Base-by-base conservation (phyloP, 306 rosid species). In the Dryas octopetala region DNA sequence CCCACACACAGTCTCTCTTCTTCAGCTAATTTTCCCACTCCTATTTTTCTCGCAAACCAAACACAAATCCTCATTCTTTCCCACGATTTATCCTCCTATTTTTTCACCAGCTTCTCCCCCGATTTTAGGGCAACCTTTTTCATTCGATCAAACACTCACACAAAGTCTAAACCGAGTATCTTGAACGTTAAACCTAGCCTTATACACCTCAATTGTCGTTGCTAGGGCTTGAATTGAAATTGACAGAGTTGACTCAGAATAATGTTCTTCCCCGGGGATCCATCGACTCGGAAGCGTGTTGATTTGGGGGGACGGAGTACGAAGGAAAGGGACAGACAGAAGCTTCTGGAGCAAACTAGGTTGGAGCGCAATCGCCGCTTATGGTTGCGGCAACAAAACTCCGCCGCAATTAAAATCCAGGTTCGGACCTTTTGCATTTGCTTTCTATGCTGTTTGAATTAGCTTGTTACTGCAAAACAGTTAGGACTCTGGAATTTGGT, bases 251-350 rank as follows among this genome's bases (percentile, higher is more conserved):
- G 40, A 47, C 61, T 55, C 38, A 28, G 82, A 61, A 53, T 70
- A 69, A 93, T 94, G 98, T 91, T 79, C 88, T 94, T 94, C 88
- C 80, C 94, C 19, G 98, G 98, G 76, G 98, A 94, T 91, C 85
- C 98, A 1, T 94, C 97, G 12, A 87, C 84, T 62, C 91, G 97
- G 74, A 94, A 94, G 84, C 96, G 98, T 15, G 98, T 94, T 7
- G 97, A 91, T 91, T 89, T 94, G 79, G 96, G 97, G 19, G 98
- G 98, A 55, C 89, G 97, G 49, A 94, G 98, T 71, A 78, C 93
- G 2, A 94, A 94, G 86, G 98, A 91, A 73, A 74, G 96, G 79
- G 98, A 94, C 63, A 65, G 98, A 4, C 89, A 94, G 82, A 94
- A 94, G 82, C 97, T 94, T 70, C 84, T 94, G 5, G 97, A 94